Evolutionary conservation across 192 early-diverging fungal species (phyloP).

Genomic region (Mortierella claussenii): DNA sequence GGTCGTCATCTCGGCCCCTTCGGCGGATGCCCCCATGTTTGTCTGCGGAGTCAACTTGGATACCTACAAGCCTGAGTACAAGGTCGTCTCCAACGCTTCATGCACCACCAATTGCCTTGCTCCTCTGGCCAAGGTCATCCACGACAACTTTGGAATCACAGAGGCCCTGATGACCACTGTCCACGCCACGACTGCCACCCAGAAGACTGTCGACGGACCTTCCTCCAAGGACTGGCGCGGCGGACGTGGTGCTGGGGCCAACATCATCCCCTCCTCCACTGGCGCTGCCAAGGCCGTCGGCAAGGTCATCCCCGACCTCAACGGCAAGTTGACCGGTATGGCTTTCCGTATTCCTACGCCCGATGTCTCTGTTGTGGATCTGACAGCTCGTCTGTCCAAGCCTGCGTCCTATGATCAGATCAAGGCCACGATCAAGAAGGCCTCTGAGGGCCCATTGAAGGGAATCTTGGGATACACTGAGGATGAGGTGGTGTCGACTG

Average conservation of each 20-base stretch:
- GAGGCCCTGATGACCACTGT: conserved; percentile 99
- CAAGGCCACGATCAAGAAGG: conserved; percentile 87
- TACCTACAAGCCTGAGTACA: conserved; percentile 86
- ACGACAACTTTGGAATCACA: conserved; percentile 95
- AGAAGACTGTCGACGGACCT: conserved; percentile 99
- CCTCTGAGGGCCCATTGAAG: conserved; percentile 80
- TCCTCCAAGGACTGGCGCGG: conserved; percentile 98
- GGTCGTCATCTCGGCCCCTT: conserved; percentile 98
- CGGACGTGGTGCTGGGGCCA: conserved; percentile 92
- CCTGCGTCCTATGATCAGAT: conserved; percentile 92
- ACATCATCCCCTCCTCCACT: conserved; percentile 98
- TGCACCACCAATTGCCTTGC: conserved; percentile 99
- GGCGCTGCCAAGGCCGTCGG: conserved; percentile 99
- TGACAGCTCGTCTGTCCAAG: conserved; percentile 94
- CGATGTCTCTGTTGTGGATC: conserved; percentile 97
- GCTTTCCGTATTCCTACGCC: conserved; percentile 94
- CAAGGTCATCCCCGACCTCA: conserved; percentile 93
- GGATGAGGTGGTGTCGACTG: conserved; percentile 93
- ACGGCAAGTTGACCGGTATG: conserved; percentile 99
- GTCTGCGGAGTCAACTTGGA: conserved; percentile 98
- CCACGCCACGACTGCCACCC: conserved; percentile 98
- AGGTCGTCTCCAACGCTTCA: conserved; percentile 97
- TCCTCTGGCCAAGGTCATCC: conserved; percentile 95
- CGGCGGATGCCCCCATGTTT: conserved; percentile 97
- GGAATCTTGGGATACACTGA: conserved; percentile 94